Conservation (phyloP, 805 yeast genomes). For the Pichia californica region DNA sequence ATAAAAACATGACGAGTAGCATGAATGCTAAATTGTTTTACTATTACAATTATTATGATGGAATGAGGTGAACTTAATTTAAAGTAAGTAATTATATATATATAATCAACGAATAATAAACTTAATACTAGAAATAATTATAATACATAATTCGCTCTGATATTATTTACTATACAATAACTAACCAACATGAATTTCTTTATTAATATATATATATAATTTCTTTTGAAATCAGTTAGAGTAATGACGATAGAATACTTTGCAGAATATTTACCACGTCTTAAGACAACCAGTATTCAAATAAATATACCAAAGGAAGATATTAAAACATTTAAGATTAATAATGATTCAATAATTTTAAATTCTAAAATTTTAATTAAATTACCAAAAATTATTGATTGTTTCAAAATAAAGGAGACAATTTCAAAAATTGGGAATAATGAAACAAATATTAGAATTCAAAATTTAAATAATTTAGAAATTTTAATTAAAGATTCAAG, state of each 20-base stretch:
- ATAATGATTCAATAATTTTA: background rate
- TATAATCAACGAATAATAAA: too few species aligned
- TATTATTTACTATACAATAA: too few species aligned
- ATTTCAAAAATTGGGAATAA: background rate
- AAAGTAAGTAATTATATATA: too few species aligned
- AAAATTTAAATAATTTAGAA: background rate
- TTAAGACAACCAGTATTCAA: constrained; percentile 17
- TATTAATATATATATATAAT: too few species aligned
- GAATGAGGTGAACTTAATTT: too few species aligned
- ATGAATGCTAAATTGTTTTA: too few species aligned
- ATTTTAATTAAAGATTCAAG: background rate
- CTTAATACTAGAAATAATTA: too few species aligned
- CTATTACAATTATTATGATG: too few species aligned
- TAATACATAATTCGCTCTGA: too few species aligned
- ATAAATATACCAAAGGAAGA: constrained; percentile 7
- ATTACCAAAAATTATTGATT: background rate
- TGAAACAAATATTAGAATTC: background rate
- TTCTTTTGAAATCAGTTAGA: too few species aligned
- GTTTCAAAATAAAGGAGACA: background rate
- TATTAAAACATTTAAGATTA: background rate
- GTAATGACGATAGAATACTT: constrained; percentile 4
- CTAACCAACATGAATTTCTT: too few species aligned
- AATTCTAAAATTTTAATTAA: background rate
- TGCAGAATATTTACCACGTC: constrained; percentile 22
- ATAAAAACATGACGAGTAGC: too few species aligned